These are phyloP conservation scores for Monascus ruber DNA, from an alignment of 2,329 filamentous ascomycete genomes.

Conservation along the genomic window DNA sequence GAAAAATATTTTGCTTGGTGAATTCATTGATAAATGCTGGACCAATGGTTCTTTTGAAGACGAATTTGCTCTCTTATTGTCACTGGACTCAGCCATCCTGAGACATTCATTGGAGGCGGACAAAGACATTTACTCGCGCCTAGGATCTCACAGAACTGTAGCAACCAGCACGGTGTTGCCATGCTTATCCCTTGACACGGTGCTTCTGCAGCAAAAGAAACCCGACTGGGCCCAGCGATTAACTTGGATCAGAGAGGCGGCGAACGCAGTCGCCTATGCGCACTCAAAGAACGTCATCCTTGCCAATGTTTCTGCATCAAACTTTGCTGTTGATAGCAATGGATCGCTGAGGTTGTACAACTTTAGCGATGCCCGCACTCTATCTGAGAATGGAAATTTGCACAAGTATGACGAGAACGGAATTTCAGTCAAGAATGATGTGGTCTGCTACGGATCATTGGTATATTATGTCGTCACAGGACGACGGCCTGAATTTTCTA, in stretches of 20 bases:
- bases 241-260: slow-evolving; percentile 1
- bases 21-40: slow-evolving; percentile 17
- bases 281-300: slow-evolving; percentile 1
- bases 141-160: background rate
- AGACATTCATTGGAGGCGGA: background rate
- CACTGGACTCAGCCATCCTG: background rate
- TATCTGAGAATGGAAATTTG: slow-evolving; percentile 1
- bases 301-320: background rate
- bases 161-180: background rate
- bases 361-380: slow-evolving; percentile 1
- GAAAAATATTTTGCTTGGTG: slow-evolving; percentile 13
- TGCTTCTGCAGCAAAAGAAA: background rate
- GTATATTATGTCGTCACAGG: slow-evolving; percentile 1
- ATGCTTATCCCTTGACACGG: background rate
- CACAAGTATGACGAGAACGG: background rate
- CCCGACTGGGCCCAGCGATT: background rate
- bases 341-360: background rate
- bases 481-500: slow-evolving; percentile 1
- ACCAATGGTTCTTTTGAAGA: slow-evolving; percentile 5
- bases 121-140: background rate
- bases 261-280: background rate
- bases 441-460: slow-evolving; percentile 1
- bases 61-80: background rate
- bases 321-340: background rate
- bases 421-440: slow-evolving; percentile 1